Evolutionary conservation across 257 asterid genomes (phyloP).

Genomic region (Fraxinus pennsylvanica): DNA sequence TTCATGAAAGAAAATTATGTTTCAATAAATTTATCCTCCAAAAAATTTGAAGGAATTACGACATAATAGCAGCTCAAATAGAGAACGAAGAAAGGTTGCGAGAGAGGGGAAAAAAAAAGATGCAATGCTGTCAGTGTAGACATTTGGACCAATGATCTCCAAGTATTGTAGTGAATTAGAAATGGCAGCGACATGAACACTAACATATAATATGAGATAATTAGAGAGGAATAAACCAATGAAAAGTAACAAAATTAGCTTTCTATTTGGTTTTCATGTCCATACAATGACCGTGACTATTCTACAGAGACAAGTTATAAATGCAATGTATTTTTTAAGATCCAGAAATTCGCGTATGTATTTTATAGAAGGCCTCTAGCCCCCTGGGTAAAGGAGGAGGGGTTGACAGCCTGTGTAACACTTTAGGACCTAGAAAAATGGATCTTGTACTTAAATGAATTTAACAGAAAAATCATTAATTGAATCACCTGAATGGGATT

Average conservation of each 20-base stretch:
- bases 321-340: neutral
- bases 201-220: too few relatives aligned
- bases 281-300: neutral
- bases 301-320: neutral
- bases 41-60: neutral
- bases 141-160: too few relatives aligned
- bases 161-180: too few relatives aligned
- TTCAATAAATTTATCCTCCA: neutral
- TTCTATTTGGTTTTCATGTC: neutral
- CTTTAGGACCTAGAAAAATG: neutral
- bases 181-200: too few relatives aligned
- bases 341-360: neutral
- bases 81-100: neutral
- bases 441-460: neutral
- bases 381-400: neutral
- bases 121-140: neutral
- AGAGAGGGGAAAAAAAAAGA: too few relatives aligned
- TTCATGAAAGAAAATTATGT: neutral
- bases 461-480: neutral
- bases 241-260: too few relatives aligned
- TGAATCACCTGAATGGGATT: slow-evolving; percentile 78
- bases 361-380: neutral
- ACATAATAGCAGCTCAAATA: neutral
- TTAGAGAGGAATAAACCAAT: too few relatives aligned
- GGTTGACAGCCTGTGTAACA: neutral